A percentile compares a stretch with the other conserved stretches of the same genome.
phyloP scores from a whole-genome alignment of 2,329 filamentous ascomycete species.

The Claviceps pusilla region DNA sequence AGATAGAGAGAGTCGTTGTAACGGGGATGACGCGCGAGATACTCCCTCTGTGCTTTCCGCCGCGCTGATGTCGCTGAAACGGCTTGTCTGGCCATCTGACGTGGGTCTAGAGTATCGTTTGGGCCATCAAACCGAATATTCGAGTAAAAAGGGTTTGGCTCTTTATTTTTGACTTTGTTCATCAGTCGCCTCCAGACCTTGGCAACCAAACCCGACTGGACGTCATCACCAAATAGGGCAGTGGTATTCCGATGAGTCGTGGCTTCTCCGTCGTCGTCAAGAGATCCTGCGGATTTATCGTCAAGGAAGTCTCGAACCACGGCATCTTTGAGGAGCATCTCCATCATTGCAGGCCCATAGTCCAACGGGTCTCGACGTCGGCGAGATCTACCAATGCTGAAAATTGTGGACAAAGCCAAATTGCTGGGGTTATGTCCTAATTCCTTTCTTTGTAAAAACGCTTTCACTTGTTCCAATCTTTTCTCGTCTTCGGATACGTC shows the following conservation, averaged over 20 bases:
- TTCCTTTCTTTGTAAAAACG: slow-evolving; percentile 84
- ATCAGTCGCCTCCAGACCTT: slow-evolving; percentile 46
- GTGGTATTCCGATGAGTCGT: slow-evolving; percentile 18
- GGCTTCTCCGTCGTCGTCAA: slow-evolving; percentile 17
- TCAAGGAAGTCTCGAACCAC: slow-evolving; percentile 92
- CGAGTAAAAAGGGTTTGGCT: slow-evolving; percentile 92
- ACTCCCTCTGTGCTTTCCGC: slow-evolving; percentile 80
- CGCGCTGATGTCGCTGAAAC: slow-evolving; percentile 69
- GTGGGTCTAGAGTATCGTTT: slow-evolving; percentile 68
- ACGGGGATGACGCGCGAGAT: slow-evolving; percentile 67
- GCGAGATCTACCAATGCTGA: slow-evolving; percentile 44
- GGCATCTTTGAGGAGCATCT: slow-evolving; percentile 92
- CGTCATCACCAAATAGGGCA: slow-evolving; percentile 23
- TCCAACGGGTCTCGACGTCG: slow-evolving; percentile 69
- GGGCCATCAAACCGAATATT: slow-evolving; percentile 52
- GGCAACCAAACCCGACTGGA: slow-evolving; percentile 44
- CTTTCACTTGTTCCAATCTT: slow-evolving; percentile 86
- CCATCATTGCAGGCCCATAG: slow-evolving; percentile 79
- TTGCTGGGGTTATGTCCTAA: slow-evolving; percentile 59
- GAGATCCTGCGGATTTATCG: slow-evolving; percentile 37
- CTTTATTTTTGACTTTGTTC: slow-evolving; percentile 43
- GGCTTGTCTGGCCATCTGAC: slow-evolving; percentile 79
- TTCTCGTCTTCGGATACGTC: slow-evolving; percentile 98
- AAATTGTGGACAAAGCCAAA: slow-evolving; percentile 58
- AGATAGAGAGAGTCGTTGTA: slow-evolving; percentile 91